Percentiles rank a stretch among this genome's conserved stretches.
phyloP scores from a whole-genome alignment of 192 early-diverging fungal genomes.

The Dispira parvispora region DNA sequence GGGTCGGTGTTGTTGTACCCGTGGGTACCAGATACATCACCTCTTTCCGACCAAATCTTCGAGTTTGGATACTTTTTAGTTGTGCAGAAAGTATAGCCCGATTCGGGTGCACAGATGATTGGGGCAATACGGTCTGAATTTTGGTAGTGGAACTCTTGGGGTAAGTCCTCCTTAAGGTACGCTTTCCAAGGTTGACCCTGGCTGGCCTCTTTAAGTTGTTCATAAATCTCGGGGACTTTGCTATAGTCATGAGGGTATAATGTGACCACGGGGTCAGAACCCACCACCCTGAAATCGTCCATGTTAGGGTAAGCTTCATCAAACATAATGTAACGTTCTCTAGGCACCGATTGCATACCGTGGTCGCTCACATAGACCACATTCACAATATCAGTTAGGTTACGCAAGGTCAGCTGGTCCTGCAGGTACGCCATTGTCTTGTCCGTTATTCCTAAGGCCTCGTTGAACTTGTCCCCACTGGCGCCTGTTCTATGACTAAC shows the following conservation, averaged over 20 bases:
- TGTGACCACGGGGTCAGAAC: conserved; percentile 42
- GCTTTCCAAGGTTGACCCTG: conserved; percentile 37
- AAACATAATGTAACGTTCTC: conserved; percentile 36
- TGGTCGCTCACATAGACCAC: conserved; percentile 66
- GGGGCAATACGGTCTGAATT: conserved; percentile 49
- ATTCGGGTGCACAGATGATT: conserved; percentile 48
- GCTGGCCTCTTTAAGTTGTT: conserved; percentile 27
- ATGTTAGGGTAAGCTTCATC: conserved; percentile 54
- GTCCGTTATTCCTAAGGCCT: conserved; percentile 33
- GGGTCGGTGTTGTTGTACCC: conserved; percentile 63
- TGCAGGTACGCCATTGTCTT: conserved; percentile 38
- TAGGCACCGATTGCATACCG: conserved; percentile 54
- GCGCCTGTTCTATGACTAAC: conserved; percentile 60
- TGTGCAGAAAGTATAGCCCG: conserved; percentile 39
- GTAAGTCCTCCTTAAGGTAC: conserved; percentile 58
- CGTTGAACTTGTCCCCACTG: conserved; percentile 41
- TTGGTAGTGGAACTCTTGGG: conserved; percentile 52
- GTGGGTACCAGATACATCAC: conserved; percentile 43
- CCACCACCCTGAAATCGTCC: conserved; percentile 28
- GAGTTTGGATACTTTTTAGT: background rate
- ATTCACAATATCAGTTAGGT: conserved; percentile 45
- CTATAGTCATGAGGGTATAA: conserved; percentile 33
- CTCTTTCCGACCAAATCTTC: background rate
- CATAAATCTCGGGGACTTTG: conserved; percentile 35
- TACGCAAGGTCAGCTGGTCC: conserved; percentile 31